Percentiles rank a stretch among this genome's conserved stretches.
Conservation (phyloP, 768 basidiomycete species). For the Fistulinella prunicolor region DNA sequence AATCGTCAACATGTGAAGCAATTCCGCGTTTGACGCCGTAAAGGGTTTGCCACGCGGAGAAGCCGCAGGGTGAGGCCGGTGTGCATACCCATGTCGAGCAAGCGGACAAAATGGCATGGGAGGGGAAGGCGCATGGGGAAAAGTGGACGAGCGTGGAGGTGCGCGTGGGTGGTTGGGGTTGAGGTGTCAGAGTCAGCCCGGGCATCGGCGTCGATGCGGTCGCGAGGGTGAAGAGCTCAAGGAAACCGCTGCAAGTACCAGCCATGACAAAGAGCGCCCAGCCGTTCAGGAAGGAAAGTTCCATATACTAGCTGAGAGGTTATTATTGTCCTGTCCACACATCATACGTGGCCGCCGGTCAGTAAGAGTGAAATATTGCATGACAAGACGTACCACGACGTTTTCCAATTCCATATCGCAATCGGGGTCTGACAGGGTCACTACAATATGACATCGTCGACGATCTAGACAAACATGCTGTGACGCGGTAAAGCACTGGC, state of each 20-base stretch:
- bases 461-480: constrained; percentile 48
- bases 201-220: background rate
- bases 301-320: constrained; percentile 30
- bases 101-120: constrained; percentile 9
- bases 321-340: constrained; percentile 27
- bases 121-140: constrained; percentile 10
- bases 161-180: background rate
- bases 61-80: constrained; percentile 33
- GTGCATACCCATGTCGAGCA: constrained; percentile 26
- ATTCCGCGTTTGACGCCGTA: constrained; percentile 23
- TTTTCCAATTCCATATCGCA: constrained; percentile 53
- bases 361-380: too few species aligned
- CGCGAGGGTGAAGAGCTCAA: constrained; percentile 44
- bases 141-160: constrained; percentile 15
- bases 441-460: constrained; percentile 48
- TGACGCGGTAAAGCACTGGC: constrained; percentile 20
- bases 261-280: constrained; percentile 44
- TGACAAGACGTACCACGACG: constrained; percentile 43
- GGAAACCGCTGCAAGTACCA: constrained; percentile 30
- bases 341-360: too few species aligned
- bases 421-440: constrained; percentile 22
- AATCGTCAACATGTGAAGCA: constrained; percentile 23
- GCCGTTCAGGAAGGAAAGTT: constrained; percentile 49
- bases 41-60: constrained; percentile 26
- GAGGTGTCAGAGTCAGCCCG: background rate